phyloP scores from a whole-genome alignment of 495 filamentous ascomycete genomes.

The Daldinia caldariorum region DNA sequence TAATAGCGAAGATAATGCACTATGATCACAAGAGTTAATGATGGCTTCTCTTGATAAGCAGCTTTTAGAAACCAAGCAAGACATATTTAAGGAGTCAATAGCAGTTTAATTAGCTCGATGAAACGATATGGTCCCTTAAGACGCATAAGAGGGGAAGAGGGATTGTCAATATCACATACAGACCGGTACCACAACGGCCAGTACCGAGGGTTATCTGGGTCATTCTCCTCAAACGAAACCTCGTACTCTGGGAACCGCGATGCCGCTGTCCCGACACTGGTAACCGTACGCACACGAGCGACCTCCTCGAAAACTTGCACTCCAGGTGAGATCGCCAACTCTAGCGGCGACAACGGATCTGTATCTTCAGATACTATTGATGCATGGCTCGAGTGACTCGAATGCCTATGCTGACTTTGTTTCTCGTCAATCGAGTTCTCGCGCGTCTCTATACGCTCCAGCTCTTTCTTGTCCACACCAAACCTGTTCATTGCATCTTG shows the following conservation, averaged over 20 bases:
- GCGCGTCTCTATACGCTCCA: conserved; percentile 9
- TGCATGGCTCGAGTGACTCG: conserved; percentile 38
- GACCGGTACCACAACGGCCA: conserved; percentile 76
- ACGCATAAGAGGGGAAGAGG: too few species aligned
- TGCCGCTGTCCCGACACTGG: conserved; percentile 66
- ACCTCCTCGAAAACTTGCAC: conserved; percentile 40
- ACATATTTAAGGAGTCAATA: too few species aligned
- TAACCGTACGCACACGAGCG: conserved; percentile 50
- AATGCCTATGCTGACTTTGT: conserved; percentile 29
- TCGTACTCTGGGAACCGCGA: conserved; percentile 76
- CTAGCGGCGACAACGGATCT: conserved; percentile 51
- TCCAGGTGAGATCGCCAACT: conserved; percentile 50
- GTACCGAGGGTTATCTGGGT: conserved; percentile 77
- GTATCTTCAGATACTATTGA: conserved; percentile 43
- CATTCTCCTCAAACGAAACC: conserved; percentile 72
- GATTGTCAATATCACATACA: background rate
- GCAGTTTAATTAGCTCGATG: too few species aligned
- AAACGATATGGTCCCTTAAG: too few species aligned
- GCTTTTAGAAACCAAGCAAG: background rate
- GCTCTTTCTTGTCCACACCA: conserved; percentile 20
- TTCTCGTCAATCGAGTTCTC: conserved; percentile 34
- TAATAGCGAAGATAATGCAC: conserved; percentile 69
- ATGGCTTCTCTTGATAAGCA: background rate
- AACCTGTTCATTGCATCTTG: conserved; percentile 15
- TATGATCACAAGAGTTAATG: background rate